phyloP scores from a whole-genome alignment of 2,329 filamentous ascomycete species.

The Epichloe aotearoae region DNA sequence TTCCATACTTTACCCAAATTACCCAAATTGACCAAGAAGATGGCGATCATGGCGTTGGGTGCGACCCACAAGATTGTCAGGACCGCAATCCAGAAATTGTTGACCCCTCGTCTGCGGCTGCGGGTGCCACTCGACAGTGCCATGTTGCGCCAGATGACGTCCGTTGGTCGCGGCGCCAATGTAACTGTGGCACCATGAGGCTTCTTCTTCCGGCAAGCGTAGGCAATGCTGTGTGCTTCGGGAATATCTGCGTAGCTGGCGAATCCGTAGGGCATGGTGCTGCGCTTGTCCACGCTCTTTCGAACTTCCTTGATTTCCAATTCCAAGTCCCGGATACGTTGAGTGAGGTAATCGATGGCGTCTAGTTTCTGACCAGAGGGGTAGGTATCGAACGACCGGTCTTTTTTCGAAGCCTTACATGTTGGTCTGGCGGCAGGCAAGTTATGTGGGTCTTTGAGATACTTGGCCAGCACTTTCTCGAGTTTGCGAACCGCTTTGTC shows the following conservation, averaged over 20 bases:
- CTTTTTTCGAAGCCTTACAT: conserved; percentile 69
- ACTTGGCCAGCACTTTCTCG: conserved; percentile 74
- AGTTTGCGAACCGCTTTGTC: conserved; percentile 67
- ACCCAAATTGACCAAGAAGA: conserved; percentile 76
- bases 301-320: conserved; percentile 73
- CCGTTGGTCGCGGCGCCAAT: conserved; percentile 74
- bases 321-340: conserved; percentile 73
- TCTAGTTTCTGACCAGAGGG: conserved; percentile 67
- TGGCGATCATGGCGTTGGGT: conserved; percentile 86
- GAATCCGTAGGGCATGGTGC: conserved; percentile 85
- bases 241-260: conserved; percentile 83
- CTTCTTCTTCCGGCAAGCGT: conserved; percentile 65
- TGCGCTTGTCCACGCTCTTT: conserved; percentile 69
- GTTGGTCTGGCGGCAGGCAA: conserved; percentile 65
- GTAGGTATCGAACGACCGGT: conserved; percentile 52
- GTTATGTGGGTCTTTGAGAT: conserved; percentile 74
- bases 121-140: conserved; percentile 55
- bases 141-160: conserved; percentile 95
- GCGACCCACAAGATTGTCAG: conserved; percentile 79
- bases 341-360: conserved; percentile 84
- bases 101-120: conserved; percentile 60
- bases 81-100: conserved; percentile 70
- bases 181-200: conserved; percentile 64
- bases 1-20: conserved; percentile 74
- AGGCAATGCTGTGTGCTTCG: conserved; percentile 80